These are phyloP conservation scores for Nicotiana obtusifolia DNA, from an alignment of 257 asterid genomes.

Conservation along the genomic window DNA sequence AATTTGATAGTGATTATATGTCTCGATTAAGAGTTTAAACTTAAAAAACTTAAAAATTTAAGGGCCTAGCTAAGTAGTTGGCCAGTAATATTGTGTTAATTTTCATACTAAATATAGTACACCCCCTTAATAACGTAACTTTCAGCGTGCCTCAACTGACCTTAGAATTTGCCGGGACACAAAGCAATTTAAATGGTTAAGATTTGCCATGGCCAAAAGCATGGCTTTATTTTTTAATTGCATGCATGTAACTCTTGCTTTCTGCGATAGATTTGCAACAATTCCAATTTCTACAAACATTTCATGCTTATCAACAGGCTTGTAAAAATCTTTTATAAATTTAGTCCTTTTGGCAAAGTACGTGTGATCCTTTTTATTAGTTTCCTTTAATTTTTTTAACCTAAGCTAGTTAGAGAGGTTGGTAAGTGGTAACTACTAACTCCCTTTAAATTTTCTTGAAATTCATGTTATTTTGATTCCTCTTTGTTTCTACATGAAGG, in stretches of 20 bases:
- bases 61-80: background rate
- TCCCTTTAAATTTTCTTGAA: slow-evolving; percentile 21
- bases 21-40: background rate
- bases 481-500: background rate
- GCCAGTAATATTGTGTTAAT: background rate
- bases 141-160: slow-evolving; percentile 27
- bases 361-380: slow-evolving; percentile 40
- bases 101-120: background rate
- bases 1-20: background rate
- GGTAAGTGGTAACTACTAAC: slow-evolving; percentile 10
- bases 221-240: slow-evolving; percentile 19
- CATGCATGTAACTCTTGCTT: slow-evolving; percentile 16
- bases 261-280: slow-evolving; percentile 29
- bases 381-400: background rate
- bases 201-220: slow-evolving; percentile 44
- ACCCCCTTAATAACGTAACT: background rate
- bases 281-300: slow-evolving; percentile 23
- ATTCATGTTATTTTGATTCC: background rate
- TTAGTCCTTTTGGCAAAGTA: slow-evolving; percentile 48
- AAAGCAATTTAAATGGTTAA: slow-evolving; percentile 23
- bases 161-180: slow-evolving; percentile 45
- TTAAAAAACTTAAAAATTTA: background rate
- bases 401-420: slow-evolving; percentile 2
- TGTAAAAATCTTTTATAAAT: slow-evolving; percentile 11
- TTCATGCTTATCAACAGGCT: slow-evolving; percentile 48